A percentile compares a stretch with the other conserved stretches of the same genome.
phyloP scores from a whole-genome alignment of 108 stramenopile species.

The Fistulifera solaris region DNA sequence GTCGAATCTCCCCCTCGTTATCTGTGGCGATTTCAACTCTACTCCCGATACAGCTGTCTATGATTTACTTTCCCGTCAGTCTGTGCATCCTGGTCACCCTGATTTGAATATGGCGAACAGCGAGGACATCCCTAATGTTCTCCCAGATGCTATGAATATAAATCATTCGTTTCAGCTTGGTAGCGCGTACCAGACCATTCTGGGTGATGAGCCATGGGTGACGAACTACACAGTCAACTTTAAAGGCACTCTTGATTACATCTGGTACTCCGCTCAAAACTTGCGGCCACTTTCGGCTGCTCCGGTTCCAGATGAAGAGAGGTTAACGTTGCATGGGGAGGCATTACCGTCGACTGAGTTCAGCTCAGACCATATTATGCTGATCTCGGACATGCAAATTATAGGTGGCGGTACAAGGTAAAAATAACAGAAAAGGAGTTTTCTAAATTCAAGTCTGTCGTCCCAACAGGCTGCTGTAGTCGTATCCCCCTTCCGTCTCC shows the following conservation, averaged over 20 bases:
- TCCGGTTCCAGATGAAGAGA: conserved; percentile 72
- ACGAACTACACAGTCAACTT: conserved; percentile 93
- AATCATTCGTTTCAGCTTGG: conserved; percentile 86
- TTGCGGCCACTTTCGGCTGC: conserved; percentile 83
- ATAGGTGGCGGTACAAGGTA: conserved; percentile 17
- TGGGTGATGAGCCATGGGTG: conserved; percentile 88
- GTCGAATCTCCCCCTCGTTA: conserved; percentile 79
- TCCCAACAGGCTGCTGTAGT: conserved; percentile 1
- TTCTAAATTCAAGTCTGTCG: background rate
- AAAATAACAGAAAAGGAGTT: background rate
- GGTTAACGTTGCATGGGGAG: conserved; percentile 68
- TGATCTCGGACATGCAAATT: conserved; percentile 93
- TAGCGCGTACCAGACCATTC: conserved; percentile 88
- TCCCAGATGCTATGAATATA: conserved; percentile 86
- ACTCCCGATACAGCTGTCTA: conserved; percentile 95
- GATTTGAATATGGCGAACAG: conserved; percentile 64
- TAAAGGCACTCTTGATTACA: conserved; percentile 94
- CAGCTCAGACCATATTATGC: conserved; percentile 94
- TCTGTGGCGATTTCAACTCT: conserved; percentile 98
- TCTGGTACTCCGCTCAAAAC: conserved; percentile 87
- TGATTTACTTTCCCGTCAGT: conserved; percentile 82
- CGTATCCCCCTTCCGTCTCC: conserved; percentile 8
- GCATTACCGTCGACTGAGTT: conserved; percentile 92
- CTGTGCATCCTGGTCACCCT: conserved; percentile 85
- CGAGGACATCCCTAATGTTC: conserved; percentile 62